A percentile compares a stretch with the other conserved stretches of the same genome.
phyloP scores from a whole-genome alignment of 108 stramenopile species.

The Cyclotella distinguenda region DNA sequence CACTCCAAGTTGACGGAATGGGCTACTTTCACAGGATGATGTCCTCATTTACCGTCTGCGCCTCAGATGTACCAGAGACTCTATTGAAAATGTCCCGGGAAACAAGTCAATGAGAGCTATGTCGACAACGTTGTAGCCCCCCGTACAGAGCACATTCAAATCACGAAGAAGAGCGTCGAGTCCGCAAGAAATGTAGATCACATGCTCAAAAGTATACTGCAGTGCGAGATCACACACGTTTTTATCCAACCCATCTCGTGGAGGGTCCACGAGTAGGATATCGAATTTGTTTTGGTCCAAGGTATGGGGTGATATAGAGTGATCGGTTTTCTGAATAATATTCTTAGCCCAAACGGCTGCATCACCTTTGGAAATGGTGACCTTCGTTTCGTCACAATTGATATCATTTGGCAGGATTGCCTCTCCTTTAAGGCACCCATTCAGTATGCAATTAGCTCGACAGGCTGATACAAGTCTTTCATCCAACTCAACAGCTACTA shows the following conservation, averaged over 20 bases:
- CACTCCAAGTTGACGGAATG: too few relatives aligned
- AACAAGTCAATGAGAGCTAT: conserved; percentile 70
- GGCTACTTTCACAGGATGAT: too few relatives aligned
- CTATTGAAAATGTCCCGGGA: conserved; percentile 72
- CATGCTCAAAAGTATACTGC: conserved; percentile 50
- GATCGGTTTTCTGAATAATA: conserved; percentile 7
- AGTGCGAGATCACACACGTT: conserved; percentile 67
- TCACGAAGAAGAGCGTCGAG: conserved; percentile 64
- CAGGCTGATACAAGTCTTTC: conserved; percentile 64
- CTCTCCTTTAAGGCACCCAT: conserved; percentile 38
- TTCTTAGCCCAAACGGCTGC: conserved; percentile 62
- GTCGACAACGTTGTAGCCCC: conserved; percentile 52
- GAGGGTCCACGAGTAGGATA: conserved; percentile 77
- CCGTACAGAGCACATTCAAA: conserved; percentile 44
- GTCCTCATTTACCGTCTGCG: too few relatives aligned
- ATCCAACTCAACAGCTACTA: conserved; percentile 73
- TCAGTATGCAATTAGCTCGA: conserved; percentile 50
- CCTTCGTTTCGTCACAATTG: conserved; percentile 11
- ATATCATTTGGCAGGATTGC: conserved; percentile 3
- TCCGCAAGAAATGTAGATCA: conserved; percentile 77
- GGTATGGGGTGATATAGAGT: neutral
- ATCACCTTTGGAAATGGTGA: conserved; percentile 52
- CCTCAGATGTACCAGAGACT: conserved; percentile 67
- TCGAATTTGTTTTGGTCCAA: conserved; percentile 38
- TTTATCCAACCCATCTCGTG: conserved; percentile 55